These are phyloP conservation scores for Tricholomella constricta DNA, from an alignment of 768 basidiomycete species.

Conservation along the genomic window DNA sequence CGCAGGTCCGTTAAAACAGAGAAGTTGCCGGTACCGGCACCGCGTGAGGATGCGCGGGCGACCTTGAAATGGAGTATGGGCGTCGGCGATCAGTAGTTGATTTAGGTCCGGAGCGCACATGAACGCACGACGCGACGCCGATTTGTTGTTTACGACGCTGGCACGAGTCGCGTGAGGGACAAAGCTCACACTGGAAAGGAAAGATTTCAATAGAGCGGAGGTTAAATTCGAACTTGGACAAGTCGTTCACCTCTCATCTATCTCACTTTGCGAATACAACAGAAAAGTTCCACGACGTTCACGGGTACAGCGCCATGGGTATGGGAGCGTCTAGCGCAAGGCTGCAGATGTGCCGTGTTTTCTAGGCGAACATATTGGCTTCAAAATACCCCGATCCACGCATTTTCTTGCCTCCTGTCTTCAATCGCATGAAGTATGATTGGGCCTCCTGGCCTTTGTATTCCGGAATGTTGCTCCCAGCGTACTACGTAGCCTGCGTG, in stretches of 20 bases:
- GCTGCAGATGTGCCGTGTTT: slow-evolving; percentile 1
- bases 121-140: too few relatives aligned
- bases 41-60: too few relatives aligned
- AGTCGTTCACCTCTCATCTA: too few relatives aligned
- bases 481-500: too few relatives aligned
- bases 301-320: background rate
- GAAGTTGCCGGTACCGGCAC: too few relatives aligned
- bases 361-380: background rate
- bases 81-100: too few relatives aligned
- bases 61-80: too few relatives aligned
- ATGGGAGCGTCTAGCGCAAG: background rate
- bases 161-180: too few relatives aligned
- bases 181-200: too few relatives aligned
- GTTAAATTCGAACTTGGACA: slow-evolving; percentile 10
- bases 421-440: slow-evolving; percentile 19
- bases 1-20: background rate
- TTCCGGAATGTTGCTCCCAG: slow-evolving; percentile 3
- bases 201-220: slow-evolving; percentile 4
- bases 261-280: too few relatives aligned
- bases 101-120: too few relatives aligned
- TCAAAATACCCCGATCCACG: slow-evolving; percentile 1
- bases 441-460: slow-evolving; percentile 9
- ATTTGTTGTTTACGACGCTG: too few relatives aligned
- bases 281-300: background rate
- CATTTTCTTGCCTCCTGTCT: background rate